Evolutionary conservation across 2,329 filamentous ascomycete species (phyloP), one percentile per base, ranked within the genome.

Genomic region (Botryosphaeria agaves): DNA sequence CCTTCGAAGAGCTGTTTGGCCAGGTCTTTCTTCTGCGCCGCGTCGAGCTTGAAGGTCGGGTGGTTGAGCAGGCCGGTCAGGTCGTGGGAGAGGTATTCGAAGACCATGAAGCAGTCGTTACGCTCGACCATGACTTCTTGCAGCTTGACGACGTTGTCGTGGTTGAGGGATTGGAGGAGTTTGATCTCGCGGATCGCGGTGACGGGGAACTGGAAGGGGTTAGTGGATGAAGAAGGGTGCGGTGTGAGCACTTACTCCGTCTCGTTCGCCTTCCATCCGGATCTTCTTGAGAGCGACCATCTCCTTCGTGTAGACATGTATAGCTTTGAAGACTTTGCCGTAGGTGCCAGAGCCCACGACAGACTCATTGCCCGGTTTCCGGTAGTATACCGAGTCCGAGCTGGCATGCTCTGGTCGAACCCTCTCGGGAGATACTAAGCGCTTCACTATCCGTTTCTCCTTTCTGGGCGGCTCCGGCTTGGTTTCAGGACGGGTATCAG

Each of bases 71-170:
- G 63, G 9, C 89, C 89, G 3, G 89, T 98, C 36, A 98, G 62
- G 51, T 98, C 89, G 51, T 98, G 89, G 2, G 89, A 87, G 18
- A 95, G 66, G 48, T 98, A 98, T 52, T 98, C 89, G 40, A 98
- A 98, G 3, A 98, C 89, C 89, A 98, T 98, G 56, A 92, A 98
- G 52, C 89, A 98, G 54, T 95, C 85, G 42, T 95, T 95, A 48
- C 78, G 81, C 56, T 98, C 89, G 2, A 98, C 89, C 89, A 98
- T 98, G 40, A 91, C 82, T 56, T 93, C 84, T 40, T 80, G 72
- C 12, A 93, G 59, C 24, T 75, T 73, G 34, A 93, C 82, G 30
- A 93, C 75, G 44, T 91, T 92, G 35, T 65, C 59, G 44, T 92
- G 82, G 38, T 76, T 75, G 14, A 92, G 63, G 3, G 80, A 85